Conservation (phyloP, 805 yeast species). For the Ogataea minuta region DNA sequence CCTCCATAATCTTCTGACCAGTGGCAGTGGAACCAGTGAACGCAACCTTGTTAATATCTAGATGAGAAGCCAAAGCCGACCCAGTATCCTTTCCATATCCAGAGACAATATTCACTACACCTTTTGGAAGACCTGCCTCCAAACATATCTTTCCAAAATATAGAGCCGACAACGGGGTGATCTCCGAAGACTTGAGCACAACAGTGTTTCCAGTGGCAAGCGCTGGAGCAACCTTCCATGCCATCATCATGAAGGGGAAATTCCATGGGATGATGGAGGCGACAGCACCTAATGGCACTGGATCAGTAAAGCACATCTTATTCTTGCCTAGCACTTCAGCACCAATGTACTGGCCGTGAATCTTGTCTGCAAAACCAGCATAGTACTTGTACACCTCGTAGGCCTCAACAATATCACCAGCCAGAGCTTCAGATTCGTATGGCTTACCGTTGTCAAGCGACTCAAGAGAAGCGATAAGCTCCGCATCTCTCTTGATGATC, state of each 20-base stretch:
- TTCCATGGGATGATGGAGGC: constrained; percentile 85
- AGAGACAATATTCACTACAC: constrained; percentile 70
- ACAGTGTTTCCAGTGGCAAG: constrained; percentile 72
- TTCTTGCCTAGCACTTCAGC: constrained; percentile 33
- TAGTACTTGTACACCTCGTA: constrained; percentile 53
- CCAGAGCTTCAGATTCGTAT: constrained; percentile 44
- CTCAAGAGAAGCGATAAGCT: constrained; percentile 52
- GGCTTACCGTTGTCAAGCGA: constrained; percentile 61
- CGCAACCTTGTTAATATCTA: constrained; percentile 65
- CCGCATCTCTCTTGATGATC: constrained; percentile 48
- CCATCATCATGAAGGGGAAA: constrained; percentile 73
- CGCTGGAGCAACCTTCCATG: constrained; percentile 80
- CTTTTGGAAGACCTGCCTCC: constrained; percentile 73
- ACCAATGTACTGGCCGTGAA: constrained; percentile 57
- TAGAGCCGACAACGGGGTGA: constrained; percentile 72
- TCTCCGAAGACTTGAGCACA: constrained; percentile 70
- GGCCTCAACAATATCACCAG: constrained; percentile 32
- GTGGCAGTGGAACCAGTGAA: constrained; percentile 80
- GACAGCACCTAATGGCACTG: constrained; percentile 68
- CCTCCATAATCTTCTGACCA: constrained; percentile 67
- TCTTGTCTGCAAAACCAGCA: constrained; percentile 81
- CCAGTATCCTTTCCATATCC: constrained; percentile 75
- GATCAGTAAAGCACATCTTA: constrained; percentile 52
- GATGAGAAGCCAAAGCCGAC: constrained; percentile 62
- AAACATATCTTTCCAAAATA: constrained; percentile 59